Conservation (phyloP, 2,329 filamentous ascomycete genomes). For the Diaporthe sp. region DNA sequence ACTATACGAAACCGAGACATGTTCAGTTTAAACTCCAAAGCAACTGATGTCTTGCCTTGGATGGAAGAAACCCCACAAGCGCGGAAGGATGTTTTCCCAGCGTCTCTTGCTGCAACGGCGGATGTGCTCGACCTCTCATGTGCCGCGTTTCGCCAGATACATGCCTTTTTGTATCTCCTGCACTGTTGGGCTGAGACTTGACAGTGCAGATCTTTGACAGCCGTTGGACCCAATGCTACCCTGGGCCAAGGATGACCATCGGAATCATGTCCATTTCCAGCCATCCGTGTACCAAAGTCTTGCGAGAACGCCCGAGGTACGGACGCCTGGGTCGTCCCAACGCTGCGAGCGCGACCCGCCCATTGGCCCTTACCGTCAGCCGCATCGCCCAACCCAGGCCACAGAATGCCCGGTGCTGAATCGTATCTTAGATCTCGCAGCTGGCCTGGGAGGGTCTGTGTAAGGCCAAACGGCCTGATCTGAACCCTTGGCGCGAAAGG, state of each 20-base stretch:
- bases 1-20: not conserved
- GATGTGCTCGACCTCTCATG: not conserved
- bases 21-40: not conserved
- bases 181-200: not conserved
- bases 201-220: slow-evolving; percentile 8
- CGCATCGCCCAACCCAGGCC: not conserved
- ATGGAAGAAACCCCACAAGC: not conserved
- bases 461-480: not conserved
- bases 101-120: not conserved
- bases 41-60: not conserved
- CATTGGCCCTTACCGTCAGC: slow-evolving; percentile 2
- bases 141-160: not conserved
- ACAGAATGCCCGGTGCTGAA: not conserved
- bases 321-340: slow-evolving; percentile 14
- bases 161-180: not conserved
- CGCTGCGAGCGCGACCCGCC: not conserved
- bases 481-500: not conserved
- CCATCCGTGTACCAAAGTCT: not conserved
- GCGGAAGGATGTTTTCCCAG: not conserved
- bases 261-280: not conserved
- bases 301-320: slow-evolving; percentile 4
- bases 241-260: not conserved
- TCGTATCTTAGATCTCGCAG: not conserved
- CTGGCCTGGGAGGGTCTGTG: not conserved
- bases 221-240: too few species aligned